Evolutionary conservation across 2,329 filamentous ascomycete genomes (phyloP), one percentile per base, ranked within the genome.

Genomic region (Claviceps fusiformis): DNA sequence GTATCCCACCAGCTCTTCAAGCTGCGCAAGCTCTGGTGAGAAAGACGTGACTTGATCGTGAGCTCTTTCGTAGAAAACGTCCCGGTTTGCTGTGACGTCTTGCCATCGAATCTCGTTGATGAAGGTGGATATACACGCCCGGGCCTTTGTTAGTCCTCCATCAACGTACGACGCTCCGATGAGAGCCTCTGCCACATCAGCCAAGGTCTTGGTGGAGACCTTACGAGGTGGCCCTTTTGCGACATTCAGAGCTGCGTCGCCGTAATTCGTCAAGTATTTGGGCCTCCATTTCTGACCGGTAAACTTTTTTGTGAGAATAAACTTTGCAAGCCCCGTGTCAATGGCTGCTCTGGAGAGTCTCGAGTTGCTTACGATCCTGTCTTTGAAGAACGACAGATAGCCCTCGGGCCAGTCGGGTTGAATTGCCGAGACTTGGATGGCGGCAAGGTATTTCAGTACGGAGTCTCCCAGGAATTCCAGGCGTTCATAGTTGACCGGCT

Each of bases 391-490:
- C 0, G 85, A 84, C 0, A 97, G 75, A 57, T 84, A 85, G 0
- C 87, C 84, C 68, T 96, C 92, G 0, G 88, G 88, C 77, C 81
- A 89, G 5, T 75, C 70, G 0, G 79, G 79, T 57, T 90, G 65
- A 27, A 75, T 67, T 0, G 76, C 74, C 19, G 74, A 71, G 3
- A 91, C 74, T 55, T 89, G 84, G 1, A 89, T 66, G 0, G 83
- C 81, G 0, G 86, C 77, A 50, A 80, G 81, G 55, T 85, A 80
- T 63, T 97, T 97, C 43, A 97, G 74, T 1, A 95, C 75, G 0
- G 82, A 83, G 63, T 97, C 92, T 0, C 93, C 93, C 0, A 96
- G 71, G 61, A 95, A 95, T 65, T 97, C 93, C 0, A 95, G 73
- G 3, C 86, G 76, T 62, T 97, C 86, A 64, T 96, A 96, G 59